Conservation (phyloP, 306 rosid species). For the Lagenaria siceraria region DNA sequence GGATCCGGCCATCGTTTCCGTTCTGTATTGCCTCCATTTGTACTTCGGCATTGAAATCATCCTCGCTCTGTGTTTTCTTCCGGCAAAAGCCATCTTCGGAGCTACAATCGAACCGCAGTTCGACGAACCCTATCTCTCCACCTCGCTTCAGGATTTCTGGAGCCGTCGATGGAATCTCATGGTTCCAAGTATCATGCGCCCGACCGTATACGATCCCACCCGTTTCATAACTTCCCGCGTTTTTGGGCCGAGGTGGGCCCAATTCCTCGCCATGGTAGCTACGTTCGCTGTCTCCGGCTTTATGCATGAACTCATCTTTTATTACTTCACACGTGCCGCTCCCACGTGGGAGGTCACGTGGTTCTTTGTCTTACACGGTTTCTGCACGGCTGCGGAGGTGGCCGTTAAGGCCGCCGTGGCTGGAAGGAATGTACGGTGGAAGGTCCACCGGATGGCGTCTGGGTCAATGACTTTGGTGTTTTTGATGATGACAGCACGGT, state of each 20-base stretch:
- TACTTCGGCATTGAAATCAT: conserved; percentile 37
- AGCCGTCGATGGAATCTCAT: conserved; percentile 76
- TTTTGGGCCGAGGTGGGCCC: conserved; percentile 16
- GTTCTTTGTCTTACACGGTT: conserved; percentile 52
- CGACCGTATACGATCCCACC: conserved; percentile 27
- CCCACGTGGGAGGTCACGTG: conserved; percentile 86
- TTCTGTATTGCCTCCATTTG: conserved; percentile 35
- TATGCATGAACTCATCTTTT: conserved; percentile 56
- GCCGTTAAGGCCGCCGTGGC: conserved; percentile 25
- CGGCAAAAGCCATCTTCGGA: conserved; percentile 2
- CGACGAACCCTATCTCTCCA: conserved; percentile 44
- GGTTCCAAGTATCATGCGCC: conserved; percentile 43
- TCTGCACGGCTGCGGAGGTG: conserved; percentile 34
- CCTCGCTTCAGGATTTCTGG: conserved; percentile 83
- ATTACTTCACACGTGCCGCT: conserved; percentile 34
- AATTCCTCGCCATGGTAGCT: conserved; percentile 4
- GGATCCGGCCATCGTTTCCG: conserved; percentile 13
- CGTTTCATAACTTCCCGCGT: not conserved
- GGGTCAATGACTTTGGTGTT: conserved; percentile 24
- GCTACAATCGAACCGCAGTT: conserved; percentile 48
- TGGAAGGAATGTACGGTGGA: conserved; percentile 21
- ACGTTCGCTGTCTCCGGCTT: conserved; percentile 42
- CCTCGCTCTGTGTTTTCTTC: conserved; percentile 12
- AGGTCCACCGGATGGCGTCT: conserved; percentile 23
- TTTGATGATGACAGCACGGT: conserved; percentile 25